phyloP scores from a whole-genome alignment of 2,329 filamentous ascomycete species.

The Colletotrichum eremochloae region DNA sequence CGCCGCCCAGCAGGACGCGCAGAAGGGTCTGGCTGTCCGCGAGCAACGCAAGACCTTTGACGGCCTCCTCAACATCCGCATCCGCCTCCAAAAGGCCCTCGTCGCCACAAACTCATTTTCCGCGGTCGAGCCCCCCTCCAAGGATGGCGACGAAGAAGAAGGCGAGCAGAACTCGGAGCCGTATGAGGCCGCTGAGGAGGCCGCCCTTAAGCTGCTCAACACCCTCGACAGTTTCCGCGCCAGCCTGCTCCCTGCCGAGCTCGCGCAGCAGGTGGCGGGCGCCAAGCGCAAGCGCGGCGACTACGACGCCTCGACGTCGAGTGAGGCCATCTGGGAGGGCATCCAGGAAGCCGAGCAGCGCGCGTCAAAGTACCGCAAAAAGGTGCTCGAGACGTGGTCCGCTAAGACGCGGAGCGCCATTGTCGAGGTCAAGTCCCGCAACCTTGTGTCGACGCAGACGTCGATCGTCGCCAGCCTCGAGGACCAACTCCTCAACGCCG shows the following conservation, averaged over 20 bases:
- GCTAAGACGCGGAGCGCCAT: slow-evolving; percentile 74
- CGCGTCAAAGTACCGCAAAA: slow-evolving; percentile 72
- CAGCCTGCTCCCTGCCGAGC: slow-evolving; percentile 63
- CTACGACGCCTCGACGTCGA: slow-evolving; percentile 66
- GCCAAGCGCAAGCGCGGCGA: slow-evolving; percentile 73
- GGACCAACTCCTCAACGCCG: slow-evolving; percentile 74
- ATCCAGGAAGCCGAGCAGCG: slow-evolving; percentile 76
- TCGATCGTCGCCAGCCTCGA: slow-evolving; percentile 76
- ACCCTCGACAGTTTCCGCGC: slow-evolving; percentile 79
- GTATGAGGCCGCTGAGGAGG: slow-evolving; percentile 84
- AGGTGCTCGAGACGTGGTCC: slow-evolving; percentile 91
- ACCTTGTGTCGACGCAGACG: slow-evolving; percentile 68
- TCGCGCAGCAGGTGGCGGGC: slow-evolving; percentile 57
- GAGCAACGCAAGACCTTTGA: slow-evolving; percentile 89
- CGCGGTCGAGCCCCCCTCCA: slow-evolving; percentile 57
- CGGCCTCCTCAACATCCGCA: slow-evolving; percentile 87
- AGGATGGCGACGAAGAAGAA: slow-evolving; percentile 43
- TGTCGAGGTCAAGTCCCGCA: slow-evolving; percentile 68
- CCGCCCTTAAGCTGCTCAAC: slow-evolving; percentile 87
- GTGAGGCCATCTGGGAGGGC: slow-evolving; percentile 77
- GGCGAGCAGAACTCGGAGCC: slow-evolving; percentile 59
- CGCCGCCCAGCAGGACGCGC: slow-evolving; percentile 80
- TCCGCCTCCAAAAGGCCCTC: slow-evolving; percentile 92
- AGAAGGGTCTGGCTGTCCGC: slow-evolving; percentile 89
- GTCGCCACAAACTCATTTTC: slow-evolving; percentile 83